Base-by-base conservation (phyloP, 2,329 filamentous ascomycete genomes). In the Talaromyces sp. region DNA sequence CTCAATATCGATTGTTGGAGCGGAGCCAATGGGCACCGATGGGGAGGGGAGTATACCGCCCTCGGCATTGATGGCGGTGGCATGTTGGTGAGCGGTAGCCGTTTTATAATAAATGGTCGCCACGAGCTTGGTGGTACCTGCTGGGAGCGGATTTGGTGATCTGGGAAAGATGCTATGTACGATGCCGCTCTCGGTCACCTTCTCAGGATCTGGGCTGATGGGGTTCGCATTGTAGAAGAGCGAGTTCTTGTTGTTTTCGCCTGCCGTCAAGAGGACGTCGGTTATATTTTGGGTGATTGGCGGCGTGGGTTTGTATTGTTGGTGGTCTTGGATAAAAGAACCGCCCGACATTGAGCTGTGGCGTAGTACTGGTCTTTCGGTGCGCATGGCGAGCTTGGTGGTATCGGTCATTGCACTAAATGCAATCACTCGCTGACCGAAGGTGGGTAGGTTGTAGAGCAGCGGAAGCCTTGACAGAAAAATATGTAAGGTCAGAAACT, bases 71-170 rank as follows among this genome's bases (percentile, higher is more conserved):
- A 80, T 78, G 31, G 79, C 75, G 69, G 84, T 82, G 72, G 82
- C 78, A 53, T 79, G 76, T 69, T 81, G 78, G 19, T 79, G 69
- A 27, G 79, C 79, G 43, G 76, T 71, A 19, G 73, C 71, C 38
- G 79, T 77, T 69, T 81, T 82, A 74, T 83, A 83, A 76, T 78
- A 82, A 62, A 83, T 77, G 11, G 81, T 83, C 17, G 81, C 81
- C 65, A 83, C 79, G 51, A 82, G 66, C 66, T 81, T 79, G 38
- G 77, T 72, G 7, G 79, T 78, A 59, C 78, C 79, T 59, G 72
- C 73, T 4, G 75, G 75, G 29, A 80, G 74, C 25, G 75, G 72
- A 59, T 77, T 76, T 36, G 75, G 73, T 11, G 79, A 76, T 49
- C 76, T 75, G 61, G 80, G 76, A 67, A 81, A 82, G 59, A 83